These are phyloP conservation scores for Ceratobasidium sp. DNA, from an alignment of 1,284 basidiomycete genomes.

Conservation along the genomic window DNA sequence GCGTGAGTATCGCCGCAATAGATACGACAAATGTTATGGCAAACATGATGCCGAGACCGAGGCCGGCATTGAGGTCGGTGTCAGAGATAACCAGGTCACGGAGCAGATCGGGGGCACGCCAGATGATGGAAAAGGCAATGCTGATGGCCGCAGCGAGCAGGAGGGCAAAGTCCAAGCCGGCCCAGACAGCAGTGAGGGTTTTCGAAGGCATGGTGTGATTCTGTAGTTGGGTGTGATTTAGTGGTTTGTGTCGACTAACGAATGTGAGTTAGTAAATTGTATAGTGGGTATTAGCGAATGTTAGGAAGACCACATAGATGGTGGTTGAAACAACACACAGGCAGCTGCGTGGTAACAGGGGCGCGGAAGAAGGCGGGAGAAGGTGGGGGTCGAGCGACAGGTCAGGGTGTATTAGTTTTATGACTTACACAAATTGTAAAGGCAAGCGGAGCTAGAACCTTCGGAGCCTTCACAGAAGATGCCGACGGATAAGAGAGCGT, in stretches of 20 bases:
- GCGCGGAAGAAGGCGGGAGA: neutral
- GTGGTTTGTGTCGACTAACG: neutral
- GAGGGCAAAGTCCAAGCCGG: slow-evolving; percentile 68
- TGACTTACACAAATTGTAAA: slow-evolving; percentile 28
- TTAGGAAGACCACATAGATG: neutral
- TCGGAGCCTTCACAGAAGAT: slow-evolving; percentile 38
- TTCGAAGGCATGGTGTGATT: slow-evolving; percentile 65
- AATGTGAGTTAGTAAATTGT: slow-evolving; percentile 4
- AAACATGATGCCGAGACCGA: slow-evolving; percentile 69
- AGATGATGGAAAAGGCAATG: slow-evolving; percentile 70
- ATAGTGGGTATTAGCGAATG: neutral
- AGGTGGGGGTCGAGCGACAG: slow-evolving; percentile 18
- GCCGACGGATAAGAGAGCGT: neutral
- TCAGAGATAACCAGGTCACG: slow-evolving; percentile 69
- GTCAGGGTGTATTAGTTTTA: neutral
- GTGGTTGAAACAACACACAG: slow-evolving; percentile 1
- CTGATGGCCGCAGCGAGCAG: slow-evolving; percentile 69
- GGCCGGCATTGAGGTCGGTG: slow-evolving; percentile 68
- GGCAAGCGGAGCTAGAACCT: slow-evolving; percentile 3
- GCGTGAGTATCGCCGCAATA: slow-evolving; percentile 69
- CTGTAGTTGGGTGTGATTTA: neutral
- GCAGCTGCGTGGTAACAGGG: neutral
- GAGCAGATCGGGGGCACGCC: slow-evolving; percentile 66
- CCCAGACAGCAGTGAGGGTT: slow-evolving; percentile 71
- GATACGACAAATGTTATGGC: slow-evolving; percentile 72